Base-by-base conservation (phyloP, 495 filamentous ascomycete species). In the Chlorociboria aeruginascens region DNA sequence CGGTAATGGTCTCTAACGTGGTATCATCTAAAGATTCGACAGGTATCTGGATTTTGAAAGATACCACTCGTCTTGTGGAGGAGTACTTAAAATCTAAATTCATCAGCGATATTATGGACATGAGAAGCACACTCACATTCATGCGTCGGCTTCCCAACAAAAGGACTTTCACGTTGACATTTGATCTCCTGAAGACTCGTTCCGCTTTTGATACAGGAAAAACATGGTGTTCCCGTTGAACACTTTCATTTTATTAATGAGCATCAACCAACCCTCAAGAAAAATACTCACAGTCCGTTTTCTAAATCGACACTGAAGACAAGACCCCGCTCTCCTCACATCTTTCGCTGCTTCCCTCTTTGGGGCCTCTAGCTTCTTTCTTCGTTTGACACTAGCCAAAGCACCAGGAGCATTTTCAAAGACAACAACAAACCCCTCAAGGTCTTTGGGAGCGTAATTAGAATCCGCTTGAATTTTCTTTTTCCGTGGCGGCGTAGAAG, bases 221-320 rank as follows among this genome's bases (percentile, higher is more conserved):
- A 29, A 42, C 51, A 53, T 11, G 51, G 51, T 7, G 51, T 49
- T 11, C 51, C 51, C 8, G 51, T 53, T 34, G 51, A 53, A 32
- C 51, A 53, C 45, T 51, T 25, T 4, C 20, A 16, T 32, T 2
- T 34, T 16, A 47, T 40, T 16, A 9, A 12, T 40, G 11, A 48
- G 45, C n/a, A 13, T 36, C 12, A 14, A 1, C 10, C 10, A 32
- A 12, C 12, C n/a, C 3, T 40, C 4, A n/a, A 40, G 2, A 8
- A 8, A n/a, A 10, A 32, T 32, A 51, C 49, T 45, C 34, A 45
- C 49, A 41, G 51, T 53, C 16, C 51, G 13, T 31, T 53, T 53
- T 16, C 51, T 48, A 49, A 53, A 53, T 34, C 51, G 46, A 41
- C 51, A 53, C 38, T 53, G 51, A 35, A 49, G 51, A 37, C 51